Percentiles rank a stretch among this genome's conserved stretches.
These are phyloP conservation scores for Ascoidea rubescens DNA, from an alignment of 805 yeast species.

Conservation along the genomic window DNA sequence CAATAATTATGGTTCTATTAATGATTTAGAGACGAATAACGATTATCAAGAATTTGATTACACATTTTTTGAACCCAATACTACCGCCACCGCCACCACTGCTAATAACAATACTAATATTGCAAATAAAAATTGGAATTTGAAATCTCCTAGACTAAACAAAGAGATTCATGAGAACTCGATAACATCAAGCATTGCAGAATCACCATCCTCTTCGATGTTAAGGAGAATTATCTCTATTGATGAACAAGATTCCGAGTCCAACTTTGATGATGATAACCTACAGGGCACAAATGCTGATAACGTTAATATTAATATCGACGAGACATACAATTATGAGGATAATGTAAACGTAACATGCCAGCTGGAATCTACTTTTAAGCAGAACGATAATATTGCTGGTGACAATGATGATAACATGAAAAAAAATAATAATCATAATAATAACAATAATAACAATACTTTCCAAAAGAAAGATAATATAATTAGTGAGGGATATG, in stretches of 20 bases:
- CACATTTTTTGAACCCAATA: background rate
- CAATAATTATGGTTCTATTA: constrained; percentile 9
- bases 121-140: background rate
- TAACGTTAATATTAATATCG: constrained; percentile 15
- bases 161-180: constrained; percentile 8
- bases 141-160: background rate
- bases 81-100: constrained; percentile 1
- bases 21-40: background rate
- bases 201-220: background rate
- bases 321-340: constrained; percentile 13
- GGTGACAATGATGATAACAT: background rate
- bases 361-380: constrained; percentile 6
- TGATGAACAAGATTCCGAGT: background rate
- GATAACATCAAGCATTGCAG: background rate
- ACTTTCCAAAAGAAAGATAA: no score
- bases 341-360: constrained; percentile 20
- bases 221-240: constrained; percentile 2
- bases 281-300: constrained; percentile 13
- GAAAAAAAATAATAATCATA: background rate
- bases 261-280: constrained; percentile 1
- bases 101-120: background rate
- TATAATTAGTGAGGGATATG: no score
- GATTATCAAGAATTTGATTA: background rate
- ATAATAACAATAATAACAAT: background rate
- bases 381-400: background rate